Base-by-base conservation (phyloP, 176 grass and related monocot species). In the Triticum turgidum region DNA sequence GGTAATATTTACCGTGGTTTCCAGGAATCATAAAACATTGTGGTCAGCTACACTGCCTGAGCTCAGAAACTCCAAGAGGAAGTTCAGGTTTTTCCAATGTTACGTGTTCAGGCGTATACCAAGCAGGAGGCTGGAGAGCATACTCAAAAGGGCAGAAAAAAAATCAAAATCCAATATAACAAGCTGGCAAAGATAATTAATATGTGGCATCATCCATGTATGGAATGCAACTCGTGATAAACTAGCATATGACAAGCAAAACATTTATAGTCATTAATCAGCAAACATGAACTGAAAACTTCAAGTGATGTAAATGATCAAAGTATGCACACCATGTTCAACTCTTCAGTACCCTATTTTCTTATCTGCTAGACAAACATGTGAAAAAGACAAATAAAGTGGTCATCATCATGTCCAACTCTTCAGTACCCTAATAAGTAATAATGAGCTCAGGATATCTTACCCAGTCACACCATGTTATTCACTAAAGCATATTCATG, bases 11-110 rank as follows among this genome's bases (percentile, higher is more conserved):
- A 94, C 94, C 94, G 87, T 99, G 94, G 83, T 99, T 99, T 92
- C 94, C 97, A 80, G 94, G 97, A 77, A 99, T 99, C 67, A 99
- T 76, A 61, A 99, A 99, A 82, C 92, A 96, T 72, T 99, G 92
- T 66, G 94, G 94, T 34, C 92, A 92, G 35, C 39, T 44, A 84
- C 94, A 96, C 75, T 79, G 27, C 65, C 62, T 91, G 24, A 94
- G 76, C 58, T 96, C 89, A 7, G 87, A 99, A 69, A 93, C 94
- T 58, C 94, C 90, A 86, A 90, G 87, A 10, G 94, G 94, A 83
- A 99, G 94, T 82, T 99, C 97, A 69, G 92, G 92, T 72, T 96
- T 99, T 38, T 93, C 89, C 81, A 96, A 80, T 81, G 97, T 80
- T 84, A 99, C 94, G 81, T 99, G 97, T 90, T 96, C 94, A 70